Percentiles rank a stretch among this genome's conserved stretches.
phyloP scores from a whole-genome alignment of 2,329 filamentous ascomycete species.

The Domatiomyces globalis region DNA sequence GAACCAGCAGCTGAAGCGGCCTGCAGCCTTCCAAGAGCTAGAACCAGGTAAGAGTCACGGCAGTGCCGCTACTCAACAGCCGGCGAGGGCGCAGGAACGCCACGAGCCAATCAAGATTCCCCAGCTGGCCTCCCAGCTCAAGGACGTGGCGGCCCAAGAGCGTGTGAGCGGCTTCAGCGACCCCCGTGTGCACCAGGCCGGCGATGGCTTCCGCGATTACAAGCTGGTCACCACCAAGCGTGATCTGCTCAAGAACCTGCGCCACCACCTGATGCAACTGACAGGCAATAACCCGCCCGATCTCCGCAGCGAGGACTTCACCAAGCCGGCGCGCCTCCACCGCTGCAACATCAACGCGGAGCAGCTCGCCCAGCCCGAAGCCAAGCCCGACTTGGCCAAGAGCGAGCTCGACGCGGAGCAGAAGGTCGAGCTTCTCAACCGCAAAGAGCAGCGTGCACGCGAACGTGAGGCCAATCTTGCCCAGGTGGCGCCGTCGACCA shows the following conservation, averaged over 20 bases:
- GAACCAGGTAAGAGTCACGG: neutral
- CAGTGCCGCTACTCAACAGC: neutral
- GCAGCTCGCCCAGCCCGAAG: constrained; percentile 31
- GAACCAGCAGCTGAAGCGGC: neutral
- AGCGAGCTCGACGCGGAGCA: constrained; percentile 24
- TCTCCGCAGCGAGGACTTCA: constrained; percentile 69
- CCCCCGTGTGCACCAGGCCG: constrained; percentile 11
- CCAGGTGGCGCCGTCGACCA: constrained; percentile 75
- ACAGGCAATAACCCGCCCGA: constrained; percentile 49
- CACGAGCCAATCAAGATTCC: neutral
- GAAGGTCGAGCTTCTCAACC: constrained; percentile 24
- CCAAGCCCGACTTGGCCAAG: constrained; percentile 47
- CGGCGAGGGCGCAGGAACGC: neutral
- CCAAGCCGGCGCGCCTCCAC: constrained; percentile 74
- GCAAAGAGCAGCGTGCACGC: constrained; percentile 59
- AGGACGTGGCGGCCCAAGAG: constrained; percentile 6
- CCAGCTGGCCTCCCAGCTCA: neutral
- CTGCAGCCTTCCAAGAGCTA: neutral
- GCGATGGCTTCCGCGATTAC: constrained; percentile 33
- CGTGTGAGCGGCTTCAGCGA: constrained; percentile 18
- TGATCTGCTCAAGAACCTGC: constrained; percentile 61
- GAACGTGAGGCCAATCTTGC: constrained; percentile 77
- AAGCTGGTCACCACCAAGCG: constrained; percentile 75
- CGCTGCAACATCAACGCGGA: constrained; percentile 57
- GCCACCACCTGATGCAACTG: constrained; percentile 79